Conservation (phyloP, 306 rosid genomes). For the Malus asiatica region DNA sequence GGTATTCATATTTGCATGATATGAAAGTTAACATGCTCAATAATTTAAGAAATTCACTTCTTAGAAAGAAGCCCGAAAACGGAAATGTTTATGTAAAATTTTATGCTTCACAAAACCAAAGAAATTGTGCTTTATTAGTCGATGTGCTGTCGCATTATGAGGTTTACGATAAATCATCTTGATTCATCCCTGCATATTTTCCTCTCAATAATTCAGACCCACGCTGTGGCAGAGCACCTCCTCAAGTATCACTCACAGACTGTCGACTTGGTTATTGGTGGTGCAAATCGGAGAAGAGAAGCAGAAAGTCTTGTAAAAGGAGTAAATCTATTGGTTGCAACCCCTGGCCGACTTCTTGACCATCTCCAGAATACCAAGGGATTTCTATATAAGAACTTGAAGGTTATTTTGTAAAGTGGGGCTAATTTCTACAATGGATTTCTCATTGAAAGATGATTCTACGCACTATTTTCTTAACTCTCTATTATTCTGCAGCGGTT, state of each 20-base stretch:
- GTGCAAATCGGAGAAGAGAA: slow-evolving; percentile 73
- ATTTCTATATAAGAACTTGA: slow-evolving; percentile 60
- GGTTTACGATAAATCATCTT: neutral
- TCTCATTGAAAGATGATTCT: neutral
- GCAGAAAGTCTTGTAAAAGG: slow-evolving; percentile 83
- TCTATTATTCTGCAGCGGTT: neutral
- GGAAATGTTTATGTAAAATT: no score
- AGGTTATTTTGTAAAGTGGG: slow-evolving; percentile 26
- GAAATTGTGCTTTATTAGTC: no score
- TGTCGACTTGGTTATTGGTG: slow-evolving; percentile 78
- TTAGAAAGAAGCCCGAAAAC: no score
- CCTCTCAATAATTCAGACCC: slow-evolving; percentile 45
- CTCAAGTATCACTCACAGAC: slow-evolving; percentile 90
- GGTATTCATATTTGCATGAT: no score
- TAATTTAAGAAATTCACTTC: no score
- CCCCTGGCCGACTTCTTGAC: slow-evolving; percentile 95
- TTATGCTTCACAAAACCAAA: no score
- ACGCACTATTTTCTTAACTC: neutral
- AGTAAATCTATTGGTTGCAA: slow-evolving; percentile 76
- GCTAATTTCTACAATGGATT: neutral
- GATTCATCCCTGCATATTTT: slow-evolving; percentile 3
- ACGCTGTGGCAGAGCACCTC: slow-evolving; percentile 82
- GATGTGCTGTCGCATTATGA: neutral
- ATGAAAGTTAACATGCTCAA: no score
- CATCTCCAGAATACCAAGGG: slow-evolving; percentile 88